These are phyloP conservation scores for Diaporthe sp. DNA, from an alignment of 2,329 filamentous ascomycete species.

Conservation along the genomic window DNA sequence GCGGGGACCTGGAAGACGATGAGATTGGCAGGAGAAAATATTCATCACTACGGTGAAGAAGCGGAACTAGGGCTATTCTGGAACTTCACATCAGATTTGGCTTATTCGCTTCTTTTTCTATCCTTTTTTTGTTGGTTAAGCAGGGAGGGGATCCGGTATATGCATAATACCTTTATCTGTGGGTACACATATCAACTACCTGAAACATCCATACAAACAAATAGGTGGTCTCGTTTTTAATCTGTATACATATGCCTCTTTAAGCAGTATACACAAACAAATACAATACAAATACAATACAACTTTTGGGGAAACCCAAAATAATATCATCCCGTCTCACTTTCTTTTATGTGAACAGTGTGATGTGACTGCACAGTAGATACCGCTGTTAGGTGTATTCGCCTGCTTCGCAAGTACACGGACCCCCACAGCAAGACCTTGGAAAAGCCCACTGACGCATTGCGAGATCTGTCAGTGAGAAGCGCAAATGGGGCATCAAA, in stretches of 20 bases:
- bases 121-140: background rate
- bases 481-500: background rate
- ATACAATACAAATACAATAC: background rate
- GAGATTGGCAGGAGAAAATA: too few species aligned
- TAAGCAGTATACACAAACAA: too few species aligned
- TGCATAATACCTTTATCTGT: background rate
- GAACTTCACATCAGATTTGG: too few species aligned
- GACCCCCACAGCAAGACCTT: background rate
- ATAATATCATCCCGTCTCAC: background rate
- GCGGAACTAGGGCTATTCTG: too few species aligned
- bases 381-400: background rate
- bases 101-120: too few species aligned
- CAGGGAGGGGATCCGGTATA: background rate
- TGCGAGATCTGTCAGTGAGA: background rate
- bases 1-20: too few species aligned
- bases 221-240: too few species aligned
- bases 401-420: background rate
- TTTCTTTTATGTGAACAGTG: background rate
- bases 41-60: too few species aligned
- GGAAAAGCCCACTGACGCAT: background rate
- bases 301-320: background rate
- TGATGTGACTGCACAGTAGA: background rate
- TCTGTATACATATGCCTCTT: too few species aligned
- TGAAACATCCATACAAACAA: background rate
- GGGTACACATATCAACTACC: background rate